Conservation (phyloP, 2,329 filamentous ascomycete genomes). For the Colletotrichum eleusines region DNA sequence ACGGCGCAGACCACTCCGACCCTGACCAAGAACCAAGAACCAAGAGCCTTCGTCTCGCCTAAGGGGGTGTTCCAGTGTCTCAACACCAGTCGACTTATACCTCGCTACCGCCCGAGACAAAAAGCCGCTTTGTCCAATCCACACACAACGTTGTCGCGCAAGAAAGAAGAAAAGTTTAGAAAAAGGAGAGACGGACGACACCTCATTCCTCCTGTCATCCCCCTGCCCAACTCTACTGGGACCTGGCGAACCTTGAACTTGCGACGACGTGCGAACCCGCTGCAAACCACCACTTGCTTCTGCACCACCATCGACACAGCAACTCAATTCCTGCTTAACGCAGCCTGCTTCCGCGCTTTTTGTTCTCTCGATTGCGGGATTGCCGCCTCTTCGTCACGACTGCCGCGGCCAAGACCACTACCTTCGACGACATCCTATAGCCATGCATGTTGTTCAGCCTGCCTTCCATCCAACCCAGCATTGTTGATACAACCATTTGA, state of each 20-base stretch:
- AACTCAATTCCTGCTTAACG: slow-evolving; percentile 29
- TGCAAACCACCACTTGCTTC: slow-evolving; percentile 4
- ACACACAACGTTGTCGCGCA: slow-evolving; percentile 12
- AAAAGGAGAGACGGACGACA: slow-evolving; percentile 3
- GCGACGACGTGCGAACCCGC: slow-evolving; percentile 37
- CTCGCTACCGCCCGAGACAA: slow-evolving; percentile 30
- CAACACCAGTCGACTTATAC: slow-evolving; percentile 34
- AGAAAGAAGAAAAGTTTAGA: neutral
- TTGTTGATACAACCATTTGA: slow-evolving; percentile 47
- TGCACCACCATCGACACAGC: slow-evolving; percentile 1
- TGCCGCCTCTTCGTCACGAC: slow-evolving; percentile 22
- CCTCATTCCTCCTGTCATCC: slow-evolving; percentile 8
- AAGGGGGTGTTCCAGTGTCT: slow-evolving; percentile 16
- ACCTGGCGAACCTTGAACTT: slow-evolving; percentile 31
- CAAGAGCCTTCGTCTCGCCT: slow-evolving; percentile 7
- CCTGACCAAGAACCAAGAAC: neutral
- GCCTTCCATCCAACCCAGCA: slow-evolving; percentile 43
- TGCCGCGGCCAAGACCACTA: slow-evolving; percentile 6
- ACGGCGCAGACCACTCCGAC: slow-evolving; percentile 15
- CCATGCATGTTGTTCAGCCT: slow-evolving; percentile 43
- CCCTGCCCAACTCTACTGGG: neutral
- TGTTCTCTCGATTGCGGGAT: slow-evolving; percentile 24
- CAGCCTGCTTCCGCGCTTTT: slow-evolving; percentile 7
- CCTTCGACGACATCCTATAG: slow-evolving; percentile 34
- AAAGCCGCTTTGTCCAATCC: slow-evolving; percentile 23